A percentile compares a stretch with the other conserved stretches of the same genome.
Evolutionary conservation across 1,284 basidiomycete species (phyloP).

Genomic region (Entoloma clypeatum): DNA sequence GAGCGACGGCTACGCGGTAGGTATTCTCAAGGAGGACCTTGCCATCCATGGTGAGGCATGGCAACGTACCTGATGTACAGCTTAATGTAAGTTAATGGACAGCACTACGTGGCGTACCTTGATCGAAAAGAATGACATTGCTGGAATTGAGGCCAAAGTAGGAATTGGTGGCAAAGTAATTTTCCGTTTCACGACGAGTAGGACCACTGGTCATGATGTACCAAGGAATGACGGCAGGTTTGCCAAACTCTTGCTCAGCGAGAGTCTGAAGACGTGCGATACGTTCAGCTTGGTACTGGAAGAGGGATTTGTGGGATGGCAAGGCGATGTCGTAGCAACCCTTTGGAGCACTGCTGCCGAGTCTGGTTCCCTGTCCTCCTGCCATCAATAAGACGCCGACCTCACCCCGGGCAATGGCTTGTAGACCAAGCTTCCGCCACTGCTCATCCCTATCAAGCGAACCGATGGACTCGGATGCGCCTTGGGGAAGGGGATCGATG

Average conservation of each 20-base stretch:
- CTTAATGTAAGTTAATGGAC: conserved; percentile 12
- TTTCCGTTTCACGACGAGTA: conserved; percentile 83
- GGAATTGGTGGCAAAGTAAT: conserved; percentile 75
- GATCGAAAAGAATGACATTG: conserved; percentile 95
- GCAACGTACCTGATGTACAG: conserved; percentile 74
- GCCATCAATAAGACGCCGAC: conserved; percentile 97
- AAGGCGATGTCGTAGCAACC: conserved; percentile 98
- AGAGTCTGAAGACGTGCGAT: conserved; percentile 81
- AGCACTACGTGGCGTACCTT: conserved; percentile 58
- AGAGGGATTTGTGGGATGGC: conserved; percentile 89
- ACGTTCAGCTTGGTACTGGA: conserved; percentile 96
- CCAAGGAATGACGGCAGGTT: conserved; percentile 78
- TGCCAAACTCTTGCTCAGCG: conserved; percentile 57
- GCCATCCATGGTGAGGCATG: conserved; percentile 92
- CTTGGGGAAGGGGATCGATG: conserved; percentile 79
- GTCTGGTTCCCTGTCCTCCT: conserved; percentile 94
- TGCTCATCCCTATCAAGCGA: conserved; percentile 54
- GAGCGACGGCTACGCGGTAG: conserved; percentile 85
- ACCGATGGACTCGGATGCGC: conserved; percentile 64
- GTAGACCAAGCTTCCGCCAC: conserved; percentile 76
- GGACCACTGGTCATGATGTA: conserved; percentile 99
- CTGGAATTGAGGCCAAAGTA: conserved; percentile 83
- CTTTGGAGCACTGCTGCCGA: conserved; percentile 92
- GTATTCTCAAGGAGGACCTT: conserved; percentile 86
- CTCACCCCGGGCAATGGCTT: conserved; percentile 77